Evolutionary conservation across 352 stramenopile genomes (phyloP).

Genomic region (Peronospora farinosa): DNA sequence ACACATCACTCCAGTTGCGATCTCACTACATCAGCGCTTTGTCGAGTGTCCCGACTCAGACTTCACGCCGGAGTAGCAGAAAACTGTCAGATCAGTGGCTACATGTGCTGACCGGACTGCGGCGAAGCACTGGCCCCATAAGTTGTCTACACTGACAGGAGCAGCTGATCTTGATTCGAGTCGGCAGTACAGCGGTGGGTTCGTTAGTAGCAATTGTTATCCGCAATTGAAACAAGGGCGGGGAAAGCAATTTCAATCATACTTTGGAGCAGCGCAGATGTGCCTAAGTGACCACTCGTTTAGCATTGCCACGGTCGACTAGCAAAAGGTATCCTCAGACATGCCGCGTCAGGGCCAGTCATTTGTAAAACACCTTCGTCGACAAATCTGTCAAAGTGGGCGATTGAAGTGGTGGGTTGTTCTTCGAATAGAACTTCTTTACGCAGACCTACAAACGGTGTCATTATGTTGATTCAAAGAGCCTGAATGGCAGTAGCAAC

Average conservation of each 20-base stretch:
- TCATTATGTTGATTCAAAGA: not conserved
- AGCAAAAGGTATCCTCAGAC: not conserved
- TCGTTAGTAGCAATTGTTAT: not conserved
- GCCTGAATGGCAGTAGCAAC: not conserved
- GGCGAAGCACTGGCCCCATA: constrained; percentile 4
- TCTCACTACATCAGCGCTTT: constrained; percentile 9
- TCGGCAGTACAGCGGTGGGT: constrained; percentile 3
- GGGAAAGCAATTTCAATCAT: not conserved
- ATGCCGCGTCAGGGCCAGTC: not conserved
- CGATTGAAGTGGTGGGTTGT: not conserved
- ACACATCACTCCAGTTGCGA: constrained; percentile 3
- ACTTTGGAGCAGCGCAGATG: no score
- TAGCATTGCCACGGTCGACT: not conserved
- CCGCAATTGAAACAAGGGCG: no score
- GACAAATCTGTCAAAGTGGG: not conserved
- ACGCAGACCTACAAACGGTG: not conserved
- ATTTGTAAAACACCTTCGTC: not conserved
- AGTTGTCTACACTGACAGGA: constrained; percentile 3
- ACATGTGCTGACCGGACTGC: constrained; percentile 2
- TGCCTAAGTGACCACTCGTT: not conserved
- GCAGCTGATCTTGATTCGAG: constrained; percentile 2
- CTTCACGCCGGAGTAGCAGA: not conserved
- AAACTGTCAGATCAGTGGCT: not conserved
- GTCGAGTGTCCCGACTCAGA: constrained; percentile 2
- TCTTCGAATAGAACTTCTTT: not conserved